Evolutionary conservation across 2,329 filamentous ascomycete species (phyloP), one percentile per base, ranked within the genome.

Genomic region (Coleophoma crateriformis): DNA sequence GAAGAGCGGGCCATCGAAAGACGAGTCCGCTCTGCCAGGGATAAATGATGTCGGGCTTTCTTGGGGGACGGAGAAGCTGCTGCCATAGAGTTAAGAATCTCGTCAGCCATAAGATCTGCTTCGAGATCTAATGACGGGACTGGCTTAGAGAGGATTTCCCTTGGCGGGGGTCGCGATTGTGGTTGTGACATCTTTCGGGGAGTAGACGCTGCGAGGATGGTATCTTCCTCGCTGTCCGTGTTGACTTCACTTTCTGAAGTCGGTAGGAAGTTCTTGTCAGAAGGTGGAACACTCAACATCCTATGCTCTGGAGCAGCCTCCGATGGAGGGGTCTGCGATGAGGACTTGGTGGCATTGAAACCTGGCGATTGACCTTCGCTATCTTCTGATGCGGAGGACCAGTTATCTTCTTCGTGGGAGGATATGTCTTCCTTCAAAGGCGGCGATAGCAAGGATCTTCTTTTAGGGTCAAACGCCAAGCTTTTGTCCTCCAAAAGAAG

Each of bases 11-110:
- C 81, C 83, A 96, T 92, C 15, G 88, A 90, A 48, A 90, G 76
- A 15, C 87, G 82, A 0, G 91, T 95, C 44, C 90, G 85, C 62
- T 95, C 90, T 4, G 85, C 78, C 0, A 94, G 76, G 0, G 85
- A 84, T 8, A 85, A 67, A 0, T 75, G 77, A 46, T 81, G 79
- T 0, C 79, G 73, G 0, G 71, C 68, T 57, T 81, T 84, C 40
- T 69, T 63, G 0, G 81, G 81, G 0, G 81, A 84, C 0, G 80
- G 79, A 2, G 81, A 82, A 0, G 72, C 70, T 42, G 72, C 72
- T 20, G 74, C 68, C 63, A 83, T 76, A 0, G 76, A 78, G 12
- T 74, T 73, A 4, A 83, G 63, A 39, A 83, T 83, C 38, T 76
- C 68, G 50, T 83, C 76, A 1, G 79, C 79, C 52, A 77, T 61